phyloP scores from a whole-genome alignment of 2,329 filamentous ascomycete species.

The Hypoxylon sp. region DNA sequence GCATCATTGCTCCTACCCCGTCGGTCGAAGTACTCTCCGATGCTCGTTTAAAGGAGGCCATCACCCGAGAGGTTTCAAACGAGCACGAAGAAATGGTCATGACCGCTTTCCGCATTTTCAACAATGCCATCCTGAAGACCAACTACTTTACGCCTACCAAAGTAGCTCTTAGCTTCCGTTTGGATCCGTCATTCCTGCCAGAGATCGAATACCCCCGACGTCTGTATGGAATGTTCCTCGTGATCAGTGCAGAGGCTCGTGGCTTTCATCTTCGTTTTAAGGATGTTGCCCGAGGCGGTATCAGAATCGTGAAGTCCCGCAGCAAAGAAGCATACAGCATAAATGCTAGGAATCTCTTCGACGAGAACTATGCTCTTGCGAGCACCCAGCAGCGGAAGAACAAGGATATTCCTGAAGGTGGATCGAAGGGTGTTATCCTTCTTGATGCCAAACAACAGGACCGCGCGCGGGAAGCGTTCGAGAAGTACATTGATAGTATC shows the following conservation, averaged over 20 bases:
- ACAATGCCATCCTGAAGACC: constrained; percentile 92
- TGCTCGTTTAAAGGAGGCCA: constrained; percentile 79
- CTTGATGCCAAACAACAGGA: constrained; percentile 95
- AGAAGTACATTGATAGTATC: constrained; percentile 99
- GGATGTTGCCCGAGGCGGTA: constrained; percentile 96
- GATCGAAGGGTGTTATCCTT: constrained; percentile 97
- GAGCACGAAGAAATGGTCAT: constrained; percentile 99
- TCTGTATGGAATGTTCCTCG: constrained; percentile 97
- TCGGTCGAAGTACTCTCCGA: constrained; percentile 81
- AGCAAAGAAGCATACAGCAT: constrained; percentile 97
- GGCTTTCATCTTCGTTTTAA: constrained; percentile 98
- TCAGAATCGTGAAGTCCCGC: constrained; percentile 97
- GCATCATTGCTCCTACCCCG: constrained; percentile 69
- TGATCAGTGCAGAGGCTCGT: constrained; percentile 96
- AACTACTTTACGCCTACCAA: constrained; percentile 99
- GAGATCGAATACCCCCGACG: constrained; percentile 93
- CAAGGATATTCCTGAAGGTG: constrained; percentile 98
- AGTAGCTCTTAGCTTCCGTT: constrained; percentile 95
- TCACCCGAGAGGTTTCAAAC: constrained; percentile 85
- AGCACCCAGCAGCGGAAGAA: constrained; percentile 99
- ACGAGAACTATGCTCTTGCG: constrained; percentile 98
- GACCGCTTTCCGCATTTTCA: constrained; percentile 96
- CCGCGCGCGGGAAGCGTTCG: constrained; percentile 91
- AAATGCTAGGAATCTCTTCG: constrained; percentile 95
- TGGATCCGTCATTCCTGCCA: constrained; percentile 91